Conservation (phyloP, 305 asterid genomes). For the Fraxinus floribunda region DNA sequence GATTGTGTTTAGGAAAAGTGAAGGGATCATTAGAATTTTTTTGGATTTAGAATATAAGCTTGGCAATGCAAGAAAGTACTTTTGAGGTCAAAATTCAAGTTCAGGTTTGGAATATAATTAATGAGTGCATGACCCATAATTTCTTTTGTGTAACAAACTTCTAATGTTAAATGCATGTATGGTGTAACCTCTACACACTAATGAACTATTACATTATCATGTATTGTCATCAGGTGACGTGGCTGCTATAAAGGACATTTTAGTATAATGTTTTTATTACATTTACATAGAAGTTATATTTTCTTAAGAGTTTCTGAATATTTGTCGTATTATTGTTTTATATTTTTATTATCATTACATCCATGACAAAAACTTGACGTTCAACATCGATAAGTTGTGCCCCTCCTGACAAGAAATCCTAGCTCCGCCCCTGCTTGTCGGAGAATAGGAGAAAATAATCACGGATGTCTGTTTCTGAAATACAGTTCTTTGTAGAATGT, state of each 20-base stretch:
- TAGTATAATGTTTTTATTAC: background rate
- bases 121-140: background rate
- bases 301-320: background rate
- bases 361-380: too few relatives aligned
- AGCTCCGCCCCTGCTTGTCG: background rate
- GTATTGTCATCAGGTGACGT: background rate
- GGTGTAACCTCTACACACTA: background rate
- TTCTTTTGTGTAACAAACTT: background rate
- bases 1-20: background rate
- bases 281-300: background rate
- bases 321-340: too few relatives aligned
- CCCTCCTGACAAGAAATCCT: too few relatives aligned
- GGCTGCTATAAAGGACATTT: background rate
- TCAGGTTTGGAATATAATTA: background rate
- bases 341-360: too few relatives aligned
- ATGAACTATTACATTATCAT: background rate
- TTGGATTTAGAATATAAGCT: background rate
- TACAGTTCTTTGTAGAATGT: background rate
- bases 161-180: background rate
- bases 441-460: background rate
- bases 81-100: background rate
- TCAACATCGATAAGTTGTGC: too few relatives aligned
- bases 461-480: background rate
- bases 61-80: background rate
- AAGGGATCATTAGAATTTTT: background rate